A percentile compares a stretch with the other conserved stretches of the same genome.
Conservation (phyloP, 2,329 filamentous ascomycete species). For the Neofusicoccum ribis region DNA sequence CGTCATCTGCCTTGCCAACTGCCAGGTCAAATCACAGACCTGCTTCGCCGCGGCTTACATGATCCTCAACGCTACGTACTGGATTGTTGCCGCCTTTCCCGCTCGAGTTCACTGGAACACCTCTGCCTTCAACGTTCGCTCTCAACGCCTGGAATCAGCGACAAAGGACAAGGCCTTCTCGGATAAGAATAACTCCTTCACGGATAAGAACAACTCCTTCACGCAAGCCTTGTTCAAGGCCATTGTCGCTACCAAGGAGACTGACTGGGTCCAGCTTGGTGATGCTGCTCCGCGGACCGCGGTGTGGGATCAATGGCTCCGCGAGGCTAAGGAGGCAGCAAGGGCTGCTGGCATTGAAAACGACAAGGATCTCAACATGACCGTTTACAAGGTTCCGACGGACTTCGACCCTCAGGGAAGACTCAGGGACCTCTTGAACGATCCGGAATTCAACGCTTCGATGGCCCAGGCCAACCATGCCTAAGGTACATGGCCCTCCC, state of each 20-base stretch:
- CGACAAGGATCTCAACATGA: conserved; percentile 17
- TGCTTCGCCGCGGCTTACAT: conserved; percentile 53
- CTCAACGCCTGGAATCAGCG: neutral
- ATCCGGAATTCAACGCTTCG: conserved; percentile 7
- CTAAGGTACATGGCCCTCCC: neutral
- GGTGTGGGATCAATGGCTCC: conserved; percentile 46
- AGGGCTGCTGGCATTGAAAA: neutral
- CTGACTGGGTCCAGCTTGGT: conserved; percentile 44
- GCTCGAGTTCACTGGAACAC: conserved; percentile 51
- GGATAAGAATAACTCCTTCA: conserved; percentile 28
- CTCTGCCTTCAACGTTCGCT: conserved; percentile 42
- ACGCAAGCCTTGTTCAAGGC: conserved; percentile 52
- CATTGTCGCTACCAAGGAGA: conserved; percentile 47
- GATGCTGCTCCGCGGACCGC: conserved; percentile 43
- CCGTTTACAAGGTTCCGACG: conserved; percentile 35
- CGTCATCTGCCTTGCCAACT: conserved; percentile 53
- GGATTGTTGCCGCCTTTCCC: conserved; percentile 53
- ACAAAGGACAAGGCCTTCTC: conserved; percentile 28
- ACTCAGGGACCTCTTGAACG: conserved; percentile 26
- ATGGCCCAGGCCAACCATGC: neutral
- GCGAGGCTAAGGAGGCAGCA: conserved; percentile 31
- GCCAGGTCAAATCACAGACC: conserved; percentile 48
- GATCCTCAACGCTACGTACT: conserved; percentile 52
- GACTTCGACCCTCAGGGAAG: conserved; percentile 33
- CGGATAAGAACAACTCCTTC: conserved; percentile 35